Evolutionary conservation across 352 stramenopile genomes (phyloP).

Genomic region (Pythium vanterpoolii): DNA sequence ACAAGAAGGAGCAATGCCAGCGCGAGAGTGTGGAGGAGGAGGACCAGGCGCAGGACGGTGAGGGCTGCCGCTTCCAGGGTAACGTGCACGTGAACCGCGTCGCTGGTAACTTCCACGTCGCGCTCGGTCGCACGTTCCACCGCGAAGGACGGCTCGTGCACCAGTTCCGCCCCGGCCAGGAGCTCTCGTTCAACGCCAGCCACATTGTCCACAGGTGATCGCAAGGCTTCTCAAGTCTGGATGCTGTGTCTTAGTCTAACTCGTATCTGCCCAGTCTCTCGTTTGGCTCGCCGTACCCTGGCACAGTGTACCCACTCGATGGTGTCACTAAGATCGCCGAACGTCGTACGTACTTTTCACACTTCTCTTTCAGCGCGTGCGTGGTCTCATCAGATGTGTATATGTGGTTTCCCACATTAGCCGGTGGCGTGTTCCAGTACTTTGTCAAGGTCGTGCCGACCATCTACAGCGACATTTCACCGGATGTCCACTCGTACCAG

Average conservation of each 20-base stretch:
- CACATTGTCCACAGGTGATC: constrained; percentile 65
- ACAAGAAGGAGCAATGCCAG: constrained; percentile 76
- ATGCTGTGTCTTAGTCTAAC: background rate
- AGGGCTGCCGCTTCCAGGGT: constrained; percentile 75
- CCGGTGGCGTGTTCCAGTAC: constrained; percentile 81
- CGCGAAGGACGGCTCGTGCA: constrained; percentile 74
- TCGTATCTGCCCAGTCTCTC: constrained; percentile 36
- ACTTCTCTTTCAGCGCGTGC: background rate
- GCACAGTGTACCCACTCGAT: constrained; percentile 44
- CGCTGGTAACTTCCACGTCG: constrained; percentile 84
- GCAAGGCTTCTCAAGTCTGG: background rate
- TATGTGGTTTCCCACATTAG: constrained; percentile 25
- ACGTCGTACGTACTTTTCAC: constrained; percentile 28
- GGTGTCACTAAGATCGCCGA: constrained; percentile 46
- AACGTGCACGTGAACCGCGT: constrained; percentile 87
- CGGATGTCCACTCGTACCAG: constrained; percentile 73
- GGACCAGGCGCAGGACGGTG: constrained; percentile 67
- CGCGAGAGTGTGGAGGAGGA: constrained; percentile 64
- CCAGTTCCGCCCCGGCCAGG: constrained; percentile 77
- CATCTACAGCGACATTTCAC: constrained; percentile 77
- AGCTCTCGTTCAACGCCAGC: constrained; percentile 76
- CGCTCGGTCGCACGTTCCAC: constrained; percentile 77
- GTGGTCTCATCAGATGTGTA: background rate
- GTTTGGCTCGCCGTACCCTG: constrained; percentile 57
- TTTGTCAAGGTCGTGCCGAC: constrained; percentile 88